phyloP scores from a whole-genome alignment of 1,284 basidiomycete genomes.

The Hemileccinum hortonii region DNA sequence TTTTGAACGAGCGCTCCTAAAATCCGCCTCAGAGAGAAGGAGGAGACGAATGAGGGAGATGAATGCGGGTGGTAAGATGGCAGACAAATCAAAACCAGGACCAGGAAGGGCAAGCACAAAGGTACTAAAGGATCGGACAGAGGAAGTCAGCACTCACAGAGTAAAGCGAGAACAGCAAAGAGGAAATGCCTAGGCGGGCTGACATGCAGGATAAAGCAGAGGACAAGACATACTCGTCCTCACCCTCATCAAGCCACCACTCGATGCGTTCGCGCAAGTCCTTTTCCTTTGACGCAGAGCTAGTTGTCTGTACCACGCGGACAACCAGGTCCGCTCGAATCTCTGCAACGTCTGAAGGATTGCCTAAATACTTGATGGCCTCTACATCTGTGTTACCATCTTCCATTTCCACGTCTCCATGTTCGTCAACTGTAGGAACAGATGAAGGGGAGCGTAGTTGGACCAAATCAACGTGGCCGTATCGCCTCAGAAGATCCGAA shows the following conservation, averaged over 20 bases:
- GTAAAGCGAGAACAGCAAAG: too few relatives aligned
- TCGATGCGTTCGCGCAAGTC: slow-evolving; percentile 64
- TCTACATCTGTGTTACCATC: neutral
- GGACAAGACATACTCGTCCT: slow-evolving; percentile 75
- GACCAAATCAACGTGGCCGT: slow-evolving; percentile 88
- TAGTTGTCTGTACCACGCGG: slow-evolving; percentile 38
- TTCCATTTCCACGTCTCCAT: slow-evolving; percentile 18
- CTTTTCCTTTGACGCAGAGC: slow-evolving; percentile 13
- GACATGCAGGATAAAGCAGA: neutral
- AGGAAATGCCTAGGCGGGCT: too few relatives aligned
- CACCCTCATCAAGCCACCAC: slow-evolving; percentile 88
- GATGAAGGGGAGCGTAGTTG: slow-evolving; percentile 38
- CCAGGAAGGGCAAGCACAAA: slow-evolving; percentile 19
- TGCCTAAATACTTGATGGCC: slow-evolving; percentile 41
- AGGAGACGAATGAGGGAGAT: slow-evolving; percentile 75
- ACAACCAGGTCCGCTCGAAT: slow-evolving; percentile 80
- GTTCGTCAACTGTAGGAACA: slow-evolving; percentile 38
- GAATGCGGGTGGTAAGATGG: slow-evolving; percentile 58
- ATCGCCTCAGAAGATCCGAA: slow-evolving; percentile 89
- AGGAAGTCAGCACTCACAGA: slow-evolving; percentile 5
- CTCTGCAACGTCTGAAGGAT: slow-evolving; percentile 87
- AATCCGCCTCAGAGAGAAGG: slow-evolving; percentile 58
- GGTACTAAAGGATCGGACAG: slow-evolving; percentile 7
- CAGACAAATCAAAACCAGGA: slow-evolving; percentile 32
- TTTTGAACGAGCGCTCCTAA: slow-evolving; percentile 62